Evolutionary conservation across 441 rosid species (phyloP), one percentile per base, ranked within the genome.

Genomic region (Adansonia gregorii): DNA sequence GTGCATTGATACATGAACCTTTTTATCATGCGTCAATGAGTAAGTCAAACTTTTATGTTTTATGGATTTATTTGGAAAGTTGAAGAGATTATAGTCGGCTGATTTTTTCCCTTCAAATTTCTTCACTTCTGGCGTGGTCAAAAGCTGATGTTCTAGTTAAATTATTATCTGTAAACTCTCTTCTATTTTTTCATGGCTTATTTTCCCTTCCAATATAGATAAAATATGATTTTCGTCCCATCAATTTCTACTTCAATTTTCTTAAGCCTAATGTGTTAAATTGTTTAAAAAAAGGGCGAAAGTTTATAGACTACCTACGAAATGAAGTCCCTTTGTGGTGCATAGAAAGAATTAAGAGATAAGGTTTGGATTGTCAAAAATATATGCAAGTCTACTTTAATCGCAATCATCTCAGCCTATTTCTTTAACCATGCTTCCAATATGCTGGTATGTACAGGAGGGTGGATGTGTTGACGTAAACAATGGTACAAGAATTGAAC

Each of bases 161-260:
- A 24, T 61, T 61, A n/a, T 61, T 61, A 27, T 9, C 0, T 61
- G 19, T 31, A 6, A 61, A 4, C 3, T n/a, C 19, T 61, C 67
- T 27, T 31, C 5, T 11, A 0, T 61, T 1, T 27, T 61, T 31
- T n/a, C 9, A 14, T 31, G 6, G 43, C 43, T 61, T 61, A 12
- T 61, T 24, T 27, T 1, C 41, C 41, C 67, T 61, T 61, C 67
- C 2, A 43, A 17, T 67, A 17, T 66, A 17, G 70, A 41, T 22
- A 41, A 67, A 43, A 8, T 41, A 43, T 67, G 71, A 43, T 17
- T 67, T 65, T 64, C 11, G 71, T 43, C 52, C 19, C 51, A 67
- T 67, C 15, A 17, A 43, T 67, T 41, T 9, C 31, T 67, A 9
- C 52, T 67, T 8, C 52, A 17, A 11, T 67, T 67, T 67, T 67